Conservation (phyloP, 1,284 basidiomycete genomes). For the Boletus sp. region DNA sequence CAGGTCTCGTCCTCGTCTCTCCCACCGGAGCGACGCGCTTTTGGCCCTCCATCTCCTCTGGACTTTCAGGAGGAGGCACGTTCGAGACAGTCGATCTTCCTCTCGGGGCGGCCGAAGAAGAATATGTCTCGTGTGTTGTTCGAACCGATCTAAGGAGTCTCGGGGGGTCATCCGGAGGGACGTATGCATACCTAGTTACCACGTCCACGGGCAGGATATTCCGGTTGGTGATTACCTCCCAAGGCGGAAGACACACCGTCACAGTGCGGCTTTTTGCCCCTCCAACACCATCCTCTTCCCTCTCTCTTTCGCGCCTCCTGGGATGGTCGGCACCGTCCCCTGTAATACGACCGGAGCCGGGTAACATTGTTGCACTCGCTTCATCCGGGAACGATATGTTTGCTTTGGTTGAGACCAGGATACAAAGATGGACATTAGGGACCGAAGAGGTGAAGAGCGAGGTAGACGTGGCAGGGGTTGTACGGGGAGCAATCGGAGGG, state of each 20-base stretch:
- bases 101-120: slow-evolving; percentile 47
- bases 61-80: slow-evolving; percentile 74
- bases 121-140: slow-evolving; percentile 60
- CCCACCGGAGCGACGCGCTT: slow-evolving; percentile 62
- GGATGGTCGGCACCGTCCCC: slow-evolving; percentile 45
- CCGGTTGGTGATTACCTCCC: slow-evolving; percentile 58
- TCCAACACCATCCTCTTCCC: slow-evolving; percentile 42
- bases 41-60: slow-evolving; percentile 78
- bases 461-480: slow-evolving; percentile 45
- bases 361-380: slow-evolving; percentile 58
- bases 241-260: slow-evolving; percentile 63
- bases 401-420: slow-evolving; percentile 58
- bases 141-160: slow-evolving; percentile 56
- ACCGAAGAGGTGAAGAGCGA: slow-evolving; percentile 56
- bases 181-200: slow-evolving; percentile 50
- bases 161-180: slow-evolving; percentile 3
- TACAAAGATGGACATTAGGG: slow-evolving; percentile 66
- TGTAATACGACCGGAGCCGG: slow-evolving; percentile 35
- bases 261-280: slow-evolving; percentile 54
- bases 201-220: slow-evolving; percentile 66
- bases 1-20: slow-evolving; percentile 71
- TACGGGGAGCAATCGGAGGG: slow-evolving; percentile 42
- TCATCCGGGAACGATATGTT: slow-evolving; percentile 48
- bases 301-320: slow-evolving; percentile 55
- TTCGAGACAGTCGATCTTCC: slow-evolving; percentile 52